Evolutionary conservation across 768 basidiomycete genomes (phyloP).

Genomic region (Coprinellus aureogranulatus): DNA sequence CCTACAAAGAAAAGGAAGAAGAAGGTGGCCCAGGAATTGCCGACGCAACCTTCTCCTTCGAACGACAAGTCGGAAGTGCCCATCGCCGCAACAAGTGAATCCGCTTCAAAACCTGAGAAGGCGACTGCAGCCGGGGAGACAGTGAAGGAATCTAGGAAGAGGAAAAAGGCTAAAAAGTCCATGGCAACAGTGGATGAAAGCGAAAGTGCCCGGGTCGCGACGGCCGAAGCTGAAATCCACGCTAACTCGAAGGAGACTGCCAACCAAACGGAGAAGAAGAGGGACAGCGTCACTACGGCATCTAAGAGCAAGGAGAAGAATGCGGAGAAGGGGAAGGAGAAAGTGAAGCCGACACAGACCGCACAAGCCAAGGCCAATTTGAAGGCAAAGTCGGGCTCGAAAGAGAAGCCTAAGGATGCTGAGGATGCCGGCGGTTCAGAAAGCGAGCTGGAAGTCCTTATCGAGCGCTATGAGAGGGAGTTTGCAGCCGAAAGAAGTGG

Average conservation of each 20-base stretch:
- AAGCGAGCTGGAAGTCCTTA: background rate
- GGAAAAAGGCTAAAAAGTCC: constrained; percentile 3
- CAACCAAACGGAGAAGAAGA: too few relatives aligned
- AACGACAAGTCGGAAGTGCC: background rate
- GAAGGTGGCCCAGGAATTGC: background rate
- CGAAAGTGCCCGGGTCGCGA: background rate
- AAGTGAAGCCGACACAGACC: background rate
- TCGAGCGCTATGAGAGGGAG: background rate
- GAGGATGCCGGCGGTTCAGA: background rate
- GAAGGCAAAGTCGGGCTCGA: background rate
- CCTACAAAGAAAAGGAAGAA: constrained; percentile 1
- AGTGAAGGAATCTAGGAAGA: constrained; percentile 14
- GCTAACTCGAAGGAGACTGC: constrained; percentile 8
- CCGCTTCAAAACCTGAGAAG: background rate
- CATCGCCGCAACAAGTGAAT: background rate
- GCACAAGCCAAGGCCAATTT: constrained; percentile 7
- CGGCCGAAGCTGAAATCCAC: background rate
- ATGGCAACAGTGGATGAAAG: background rate
- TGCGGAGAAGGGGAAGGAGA: constrained; percentile 17
- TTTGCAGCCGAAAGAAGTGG: background rate
- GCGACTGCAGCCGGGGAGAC: background rate
- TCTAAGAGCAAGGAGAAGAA: too few relatives aligned
- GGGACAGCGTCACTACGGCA: too few relatives aligned
- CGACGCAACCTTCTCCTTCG: background rate
- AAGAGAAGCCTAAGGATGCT: too few relatives aligned